Conservation (phyloP, 192 early-diverging fungal species). For the Podila clonocystis region DNA sequence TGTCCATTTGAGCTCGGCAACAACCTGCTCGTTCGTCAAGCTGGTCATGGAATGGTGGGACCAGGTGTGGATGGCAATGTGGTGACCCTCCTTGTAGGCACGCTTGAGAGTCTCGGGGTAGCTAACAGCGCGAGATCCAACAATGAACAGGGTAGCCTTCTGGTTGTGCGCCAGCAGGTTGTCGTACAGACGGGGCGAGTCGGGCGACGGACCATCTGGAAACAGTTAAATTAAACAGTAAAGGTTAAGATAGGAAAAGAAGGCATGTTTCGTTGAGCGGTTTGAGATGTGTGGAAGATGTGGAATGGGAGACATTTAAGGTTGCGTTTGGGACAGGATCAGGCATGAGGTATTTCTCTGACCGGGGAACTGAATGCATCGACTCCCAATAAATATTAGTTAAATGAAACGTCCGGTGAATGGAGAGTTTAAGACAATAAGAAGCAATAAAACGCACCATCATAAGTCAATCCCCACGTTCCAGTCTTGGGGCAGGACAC, state of each 20-base stretch:
- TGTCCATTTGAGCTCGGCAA: constrained; percentile 76
- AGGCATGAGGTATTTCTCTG: no score
- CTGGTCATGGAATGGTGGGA: constrained; percentile 65
- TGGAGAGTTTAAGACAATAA: background rate
- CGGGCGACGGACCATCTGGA: constrained; percentile 60
- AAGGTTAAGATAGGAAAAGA: background rate
- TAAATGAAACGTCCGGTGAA: background rate
- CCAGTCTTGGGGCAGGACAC: constrained; percentile 59
- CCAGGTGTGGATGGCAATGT: constrained; percentile 67
- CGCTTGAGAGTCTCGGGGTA: constrained; percentile 58
- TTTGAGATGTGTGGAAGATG: background rate
- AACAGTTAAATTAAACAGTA: background rate
- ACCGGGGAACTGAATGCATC: no score
- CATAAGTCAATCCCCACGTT: constrained; percentile 67
- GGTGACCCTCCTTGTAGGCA: constrained; percentile 60
- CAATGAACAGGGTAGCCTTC: constrained; percentile 64
- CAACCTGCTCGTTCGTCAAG: constrained; percentile 55
- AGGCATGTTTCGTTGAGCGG: background rate
- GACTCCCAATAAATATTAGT: background rate
- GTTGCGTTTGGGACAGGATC: no score
- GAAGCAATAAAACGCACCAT: constrained; percentile 31
- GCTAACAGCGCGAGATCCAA: constrained; percentile 58
- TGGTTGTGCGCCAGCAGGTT: constrained; percentile 51
- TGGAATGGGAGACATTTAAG: no score
- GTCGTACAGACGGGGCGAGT: constrained; percentile 55